Base-by-base conservation (phyloP, 345 rosid genomes). In the Aurinia saxatilis region DNA sequence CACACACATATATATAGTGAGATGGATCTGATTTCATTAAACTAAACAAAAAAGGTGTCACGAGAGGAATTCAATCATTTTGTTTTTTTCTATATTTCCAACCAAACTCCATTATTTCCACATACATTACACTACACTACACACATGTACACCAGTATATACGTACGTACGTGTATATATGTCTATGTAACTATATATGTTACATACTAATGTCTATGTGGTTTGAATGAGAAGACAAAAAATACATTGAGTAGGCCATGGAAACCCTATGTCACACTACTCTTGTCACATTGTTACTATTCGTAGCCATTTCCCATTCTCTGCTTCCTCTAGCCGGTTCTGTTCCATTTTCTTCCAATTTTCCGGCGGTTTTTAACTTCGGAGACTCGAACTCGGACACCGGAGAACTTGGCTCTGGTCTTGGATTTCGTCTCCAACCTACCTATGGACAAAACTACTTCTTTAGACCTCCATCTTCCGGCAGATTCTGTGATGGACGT, bases 321-420 rank as follows among this genome's bases (percentile, higher is more conserved):
- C n/a, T 55, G 44, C 57, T 16, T 16, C 38, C 21, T 57, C 40
- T 40, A 5, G 49, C 60, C 21, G 11, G 1, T 50, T 71, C 75
- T 17, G 57, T 71, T 17, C 65, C 55, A 2, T 34, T 71, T 10
- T 71, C 70, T 57, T 14, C 31, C 33, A 27, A 55, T 27, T 81
- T 79, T 45, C 86, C 80, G 10, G 86, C 86, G 7, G 65, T 80
- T 29, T 80, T 79, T 30, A 81, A 79, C 75, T 81, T 84, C 1
- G 90, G 90, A 2, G 84, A 77, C 67, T 84, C 84, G 0, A 80
- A 84, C 49, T 76, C 85, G 0, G 85, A 80, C 35, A 75, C 91
- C 5, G 85, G 87, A 7, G 79, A 75, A 36, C 51, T 75, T n/a
- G 47, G 66, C 15, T 78, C 87, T 6, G 79, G 84, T 40, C 69